Evolutionary conservation across 2,329 filamentous ascomycete genomes (phyloP).

Genomic region (Triangularia setosa): DNA sequence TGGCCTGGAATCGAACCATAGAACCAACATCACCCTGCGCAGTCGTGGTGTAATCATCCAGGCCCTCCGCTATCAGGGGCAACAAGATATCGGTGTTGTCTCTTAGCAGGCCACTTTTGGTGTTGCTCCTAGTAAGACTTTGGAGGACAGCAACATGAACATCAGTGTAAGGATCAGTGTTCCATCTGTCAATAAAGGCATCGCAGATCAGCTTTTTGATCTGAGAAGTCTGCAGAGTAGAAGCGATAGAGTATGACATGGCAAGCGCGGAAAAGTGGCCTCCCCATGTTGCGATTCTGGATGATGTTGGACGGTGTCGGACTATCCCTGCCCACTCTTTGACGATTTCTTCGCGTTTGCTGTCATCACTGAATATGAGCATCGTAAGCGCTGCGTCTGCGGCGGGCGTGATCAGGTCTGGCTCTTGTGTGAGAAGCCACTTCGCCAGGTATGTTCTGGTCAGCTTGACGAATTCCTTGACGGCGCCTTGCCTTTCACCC

Average conservation of each 20-base stretch:
- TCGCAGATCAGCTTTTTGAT: conserved; percentile 36
- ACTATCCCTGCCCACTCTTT: conserved; percentile 46
- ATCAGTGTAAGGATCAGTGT: conserved; percentile 45
- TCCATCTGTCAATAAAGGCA: conserved; percentile 52
- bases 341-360: conserved; percentile 39
- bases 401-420: conserved; percentile 46
- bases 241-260: conserved; percentile 43
- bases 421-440: conserved; percentile 50
- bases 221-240: conserved; percentile 12
- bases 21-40: conserved; percentile 88
- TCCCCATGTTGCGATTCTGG: conserved; percentile 36
- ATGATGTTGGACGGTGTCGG: conserved; percentile 28
- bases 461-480: conserved; percentile 15
- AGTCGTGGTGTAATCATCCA: conserved; percentile 90
- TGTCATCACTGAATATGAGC: conserved; percentile 40
- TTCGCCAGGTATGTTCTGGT: conserved; percentile 35
- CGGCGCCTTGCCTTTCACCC: not conserved
- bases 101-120: conserved; percentile 33
- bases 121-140: conserved; percentile 45
- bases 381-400: conserved; percentile 50
- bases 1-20: conserved; percentile 73
- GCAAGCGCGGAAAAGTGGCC: conserved; percentile 54
- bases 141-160: conserved; percentile 53
- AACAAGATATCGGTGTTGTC: conserved; percentile 41
- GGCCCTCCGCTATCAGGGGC: conserved; percentile 48